A percentile compares a stretch with the other conserved stretches of the same genome.
phyloP scores from a whole-genome alignment of 768 basidiomycete species.

The Antrodiella citrinella region DNA sequence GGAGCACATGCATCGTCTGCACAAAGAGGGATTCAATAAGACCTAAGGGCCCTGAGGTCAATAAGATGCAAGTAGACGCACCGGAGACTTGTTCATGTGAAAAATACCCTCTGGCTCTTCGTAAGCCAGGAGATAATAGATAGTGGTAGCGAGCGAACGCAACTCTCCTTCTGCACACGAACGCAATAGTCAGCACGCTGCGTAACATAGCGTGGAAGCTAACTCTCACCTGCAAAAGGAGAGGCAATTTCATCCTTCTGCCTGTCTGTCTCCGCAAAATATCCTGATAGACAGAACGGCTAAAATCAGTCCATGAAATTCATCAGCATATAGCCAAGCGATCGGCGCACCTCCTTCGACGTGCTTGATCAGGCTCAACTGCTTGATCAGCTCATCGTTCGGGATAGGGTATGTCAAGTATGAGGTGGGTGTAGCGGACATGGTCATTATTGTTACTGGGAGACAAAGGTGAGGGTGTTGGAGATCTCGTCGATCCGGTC shows the following conservation, averaged over 20 bases:
- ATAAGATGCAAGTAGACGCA: slow-evolving; percentile 17
- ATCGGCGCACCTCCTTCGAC: slow-evolving; percentile 22
- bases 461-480: no score
- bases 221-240: no score
- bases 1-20: slow-evolving; percentile 44
- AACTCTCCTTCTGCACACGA: no score
- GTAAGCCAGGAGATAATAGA: no score
- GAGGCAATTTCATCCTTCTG: no score
- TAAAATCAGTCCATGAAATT: not conserved
- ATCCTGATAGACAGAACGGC: slow-evolving; percentile 16
- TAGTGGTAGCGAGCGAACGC: no score
- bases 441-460: no score
- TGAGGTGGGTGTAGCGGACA: not conserved
- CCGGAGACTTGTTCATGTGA: no score
- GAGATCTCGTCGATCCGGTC: no score
- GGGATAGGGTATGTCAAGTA: slow-evolving; percentile 19
- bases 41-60: not conserved
- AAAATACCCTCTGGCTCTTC: no score
- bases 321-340: not conserved
- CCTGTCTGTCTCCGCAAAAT: slow-evolving; percentile 31
- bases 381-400: slow-evolving; percentile 20
- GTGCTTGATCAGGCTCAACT: slow-evolving; percentile 21
- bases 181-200: no score
- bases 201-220: no score
- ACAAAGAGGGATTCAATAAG: not conserved